Conservation (phyloP, 352 stramenopile species). For the Thraustochytrium sp. region DNA sequence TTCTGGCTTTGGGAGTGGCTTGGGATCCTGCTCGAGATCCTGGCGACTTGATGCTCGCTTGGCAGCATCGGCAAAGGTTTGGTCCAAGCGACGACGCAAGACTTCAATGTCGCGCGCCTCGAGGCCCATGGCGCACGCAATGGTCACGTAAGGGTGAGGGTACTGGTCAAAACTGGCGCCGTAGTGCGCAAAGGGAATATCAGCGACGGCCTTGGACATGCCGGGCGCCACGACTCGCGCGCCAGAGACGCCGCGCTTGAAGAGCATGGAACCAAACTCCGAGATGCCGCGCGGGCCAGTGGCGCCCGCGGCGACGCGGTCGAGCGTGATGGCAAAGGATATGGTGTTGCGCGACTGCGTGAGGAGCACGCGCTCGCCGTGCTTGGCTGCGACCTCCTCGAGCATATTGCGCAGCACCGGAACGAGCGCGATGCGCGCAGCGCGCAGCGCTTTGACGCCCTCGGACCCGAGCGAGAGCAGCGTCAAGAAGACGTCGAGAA, state of each 20-base stretch:
- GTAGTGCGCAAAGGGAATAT: constrained; percentile 80
- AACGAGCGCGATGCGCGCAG: constrained; percentile 69
- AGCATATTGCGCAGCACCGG: constrained; percentile 69
- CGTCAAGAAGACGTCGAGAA: constrained; percentile 97
- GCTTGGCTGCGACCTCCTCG: constrained; percentile 62
- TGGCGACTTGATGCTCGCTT: too few relatives aligned
- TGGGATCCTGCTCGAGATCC: too few relatives aligned
- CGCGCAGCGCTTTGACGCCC: constrained; percentile 77
- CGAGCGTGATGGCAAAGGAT: constrained; percentile 83
- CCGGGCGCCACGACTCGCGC: constrained; percentile 81
- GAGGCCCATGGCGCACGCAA: constrained; percentile 92
- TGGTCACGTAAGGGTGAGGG: constrained; percentile 86
- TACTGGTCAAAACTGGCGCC: constrained; percentile 81
- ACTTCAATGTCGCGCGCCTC: constrained; percentile 77
- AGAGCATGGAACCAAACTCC: constrained; percentile 97
- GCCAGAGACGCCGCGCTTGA: constrained; percentile 89
- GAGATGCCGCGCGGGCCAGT: constrained; percentile 49
- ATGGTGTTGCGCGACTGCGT: constrained; percentile 80
- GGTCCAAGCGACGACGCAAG: constrained; percentile 82
- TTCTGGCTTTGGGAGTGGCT: too few relatives aligned
- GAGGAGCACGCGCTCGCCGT: constrained; percentile 80
- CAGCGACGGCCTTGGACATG: constrained; percentile 77
- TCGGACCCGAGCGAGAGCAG: constrained; percentile 91
- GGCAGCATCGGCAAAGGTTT: constrained; percentile 76
- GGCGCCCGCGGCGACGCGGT: constrained; percentile 54